Percentiles rank a stretch among this genome's conserved stretches.
Conservation (phyloP, 768 basidiomycete genomes). For the Tricholoma sp. region DNA sequence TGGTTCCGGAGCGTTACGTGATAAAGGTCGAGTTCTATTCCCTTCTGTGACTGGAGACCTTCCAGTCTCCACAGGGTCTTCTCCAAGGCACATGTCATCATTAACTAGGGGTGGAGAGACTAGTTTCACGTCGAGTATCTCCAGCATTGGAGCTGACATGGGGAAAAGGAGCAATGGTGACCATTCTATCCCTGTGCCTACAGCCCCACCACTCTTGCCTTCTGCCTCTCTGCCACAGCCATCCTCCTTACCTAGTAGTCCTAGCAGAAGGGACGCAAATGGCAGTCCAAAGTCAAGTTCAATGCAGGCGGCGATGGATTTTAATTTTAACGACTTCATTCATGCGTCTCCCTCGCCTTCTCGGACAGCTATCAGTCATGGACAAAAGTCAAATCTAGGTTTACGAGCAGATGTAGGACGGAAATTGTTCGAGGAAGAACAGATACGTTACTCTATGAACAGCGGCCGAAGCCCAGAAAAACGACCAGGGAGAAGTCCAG, state of each 20-base stretch:
- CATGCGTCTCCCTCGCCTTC: conserved; percentile 67
- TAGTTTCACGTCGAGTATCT: conserved; percentile 36
- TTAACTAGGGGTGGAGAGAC: conserved; percentile 27
- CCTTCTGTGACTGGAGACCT: conserved; percentile 28
- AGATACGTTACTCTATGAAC: conserved; percentile 37
- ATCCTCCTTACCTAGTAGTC: conserved; percentile 15
- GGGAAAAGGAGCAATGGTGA: conserved; percentile 9
- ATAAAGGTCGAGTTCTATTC: conserved; percentile 71
- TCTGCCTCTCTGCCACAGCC: conserved; percentile 27
- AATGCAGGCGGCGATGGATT: conserved; percentile 32
- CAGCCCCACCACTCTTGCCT: conserved; percentile 24
- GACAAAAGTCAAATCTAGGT: conserved; percentile 40
- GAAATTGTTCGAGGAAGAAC: conserved; percentile 69
- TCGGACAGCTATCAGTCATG: conserved; percentile 23
- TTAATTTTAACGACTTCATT: conserved; percentile 70
- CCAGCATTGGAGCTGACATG: conserved; percentile 30
- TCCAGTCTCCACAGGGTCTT: conserved; percentile 7
- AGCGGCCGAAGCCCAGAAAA: conserved; percentile 21
- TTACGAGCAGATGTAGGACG: conserved; percentile 61
- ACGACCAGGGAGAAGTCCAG: conserved; percentile 26
- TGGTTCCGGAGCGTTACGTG: conserved; percentile 39
- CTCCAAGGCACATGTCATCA: conserved; percentile 6
- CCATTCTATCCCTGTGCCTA: not conserved
- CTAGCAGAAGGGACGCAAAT: conserved; percentile 17
- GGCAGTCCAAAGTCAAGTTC: conserved; percentile 33